phyloP scores from a whole-genome alignment of 2,329 filamentous ascomycete genomes.

The Chaetomiaceae sp. region DNA sequence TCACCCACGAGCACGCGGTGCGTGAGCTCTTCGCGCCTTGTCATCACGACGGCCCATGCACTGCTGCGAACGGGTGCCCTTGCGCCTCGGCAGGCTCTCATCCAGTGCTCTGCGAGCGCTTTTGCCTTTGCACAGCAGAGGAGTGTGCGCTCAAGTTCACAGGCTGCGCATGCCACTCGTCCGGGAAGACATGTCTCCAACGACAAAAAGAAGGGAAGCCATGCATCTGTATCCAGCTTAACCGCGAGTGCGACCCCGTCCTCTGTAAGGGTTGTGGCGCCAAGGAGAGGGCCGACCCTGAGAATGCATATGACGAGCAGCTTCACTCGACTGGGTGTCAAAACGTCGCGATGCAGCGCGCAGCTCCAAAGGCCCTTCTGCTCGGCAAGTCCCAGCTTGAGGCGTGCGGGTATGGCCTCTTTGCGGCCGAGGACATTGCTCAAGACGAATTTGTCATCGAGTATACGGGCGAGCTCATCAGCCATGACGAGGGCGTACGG shows the following conservation, averaged over 20 bases:
- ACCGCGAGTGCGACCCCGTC: conserved; percentile 76
- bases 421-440: conserved; percentile 62
- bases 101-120: conserved; percentile 64
- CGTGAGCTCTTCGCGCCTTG: conserved; percentile 61
- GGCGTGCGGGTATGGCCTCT: conserved; percentile 69
- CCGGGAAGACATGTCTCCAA: conserved; percentile 55
- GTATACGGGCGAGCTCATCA: conserved; percentile 75
- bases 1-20: conserved; percentile 51
- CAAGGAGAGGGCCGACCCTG: conserved; percentile 61
- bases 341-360: conserved; percentile 69
- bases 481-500: conserved; percentile 63
- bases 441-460: conserved; percentile 73
- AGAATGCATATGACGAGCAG: conserved; percentile 57
- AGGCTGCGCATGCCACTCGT: conserved; percentile 59
- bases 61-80: conserved; percentile 50
- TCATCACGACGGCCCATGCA: conserved; percentile 65
- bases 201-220: conserved; percentile 52
- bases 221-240: conserved; percentile 68
- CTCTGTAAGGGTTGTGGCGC: conserved; percentile 70
- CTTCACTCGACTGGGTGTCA: conserved; percentile 59
- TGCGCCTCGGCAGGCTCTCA: conserved; percentile 52
- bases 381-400: conserved; percentile 66
- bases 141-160: conserved; percentile 61
- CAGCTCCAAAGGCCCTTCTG: conserved; percentile 59
- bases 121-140: conserved; percentile 59